A percentile compares a stretch with the other conserved stretches of the same genome.
phyloP scores from a whole-genome alignment of 305 asterid species.

The Fraxinus angustifolia region DNA sequence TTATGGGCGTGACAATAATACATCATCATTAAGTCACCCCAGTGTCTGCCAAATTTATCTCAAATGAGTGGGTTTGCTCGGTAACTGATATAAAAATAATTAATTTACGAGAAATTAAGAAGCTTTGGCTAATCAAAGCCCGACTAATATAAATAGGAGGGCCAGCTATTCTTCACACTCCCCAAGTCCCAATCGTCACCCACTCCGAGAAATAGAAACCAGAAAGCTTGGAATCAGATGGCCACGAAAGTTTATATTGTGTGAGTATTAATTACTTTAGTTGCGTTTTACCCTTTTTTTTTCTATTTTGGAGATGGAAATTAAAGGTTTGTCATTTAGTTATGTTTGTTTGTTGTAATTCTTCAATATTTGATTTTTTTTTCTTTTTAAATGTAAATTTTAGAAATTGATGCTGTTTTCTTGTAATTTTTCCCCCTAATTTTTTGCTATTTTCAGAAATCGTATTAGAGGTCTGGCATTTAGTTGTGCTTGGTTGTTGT shows the following conservation, averaged over 20 bases:
- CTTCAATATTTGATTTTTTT: not conserved
- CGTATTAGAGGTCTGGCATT: not conserved
- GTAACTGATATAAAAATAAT: not conserved
- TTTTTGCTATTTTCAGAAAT: not conserved
- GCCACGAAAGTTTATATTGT: constrained; percentile 44
- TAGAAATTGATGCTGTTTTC: not conserved
- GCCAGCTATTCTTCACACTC: not conserved
- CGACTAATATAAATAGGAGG: not conserved
- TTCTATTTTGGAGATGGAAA: not conserved
- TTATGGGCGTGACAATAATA: not conserved
- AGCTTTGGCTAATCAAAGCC: not conserved
- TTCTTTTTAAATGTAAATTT: not conserved
- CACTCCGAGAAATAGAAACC: not conserved
- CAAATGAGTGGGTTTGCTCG: not conserved
- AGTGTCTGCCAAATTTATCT: not conserved
- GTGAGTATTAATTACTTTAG: constrained; percentile 20
- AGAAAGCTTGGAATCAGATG: constrained; percentile 21
- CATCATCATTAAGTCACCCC: not conserved
- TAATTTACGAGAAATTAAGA: not conserved
- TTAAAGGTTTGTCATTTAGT: not conserved
- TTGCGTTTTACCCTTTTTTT: not conserved
- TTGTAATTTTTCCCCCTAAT: not conserved
- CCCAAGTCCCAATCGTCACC: not conserved
- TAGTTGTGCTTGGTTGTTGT: not conserved
- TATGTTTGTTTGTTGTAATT: not conserved